Conservation (phyloP, 352 stramenopile species). For the Phytopythium delawarense region DNA sequence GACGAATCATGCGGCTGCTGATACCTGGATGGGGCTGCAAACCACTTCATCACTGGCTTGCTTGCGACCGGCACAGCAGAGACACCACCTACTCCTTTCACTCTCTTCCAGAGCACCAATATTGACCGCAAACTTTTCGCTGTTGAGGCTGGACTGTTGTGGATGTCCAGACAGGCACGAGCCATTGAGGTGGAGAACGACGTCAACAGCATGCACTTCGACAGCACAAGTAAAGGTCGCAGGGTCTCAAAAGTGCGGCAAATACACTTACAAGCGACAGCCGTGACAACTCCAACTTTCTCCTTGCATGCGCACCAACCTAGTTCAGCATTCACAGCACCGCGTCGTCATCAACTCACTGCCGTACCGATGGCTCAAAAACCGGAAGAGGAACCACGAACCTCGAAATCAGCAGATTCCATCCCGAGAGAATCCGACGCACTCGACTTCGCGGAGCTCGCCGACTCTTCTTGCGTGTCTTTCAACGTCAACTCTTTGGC, state of each 20-base stretch:
- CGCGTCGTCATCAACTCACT: not conserved
- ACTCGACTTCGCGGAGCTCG: conserved; percentile 26
- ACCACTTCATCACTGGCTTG: not conserved
- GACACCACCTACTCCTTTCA: conserved; percentile 26
- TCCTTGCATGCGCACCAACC: conserved; percentile 47
- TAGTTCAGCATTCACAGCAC: not conserved
- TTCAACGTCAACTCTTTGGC: not conserved
- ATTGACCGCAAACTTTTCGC: conserved; percentile 73
- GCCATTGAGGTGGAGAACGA: not conserved
- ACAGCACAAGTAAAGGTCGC: not conserved
- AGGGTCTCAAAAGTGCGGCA: not conserved
- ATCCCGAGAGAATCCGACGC: conserved; percentile 73
- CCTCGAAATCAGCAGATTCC: conserved; percentile 77
- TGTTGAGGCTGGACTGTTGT: conserved; percentile 60
- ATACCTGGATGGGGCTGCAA: conserved; percentile 34
- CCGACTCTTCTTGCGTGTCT: not conserved
- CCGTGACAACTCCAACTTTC: conserved; percentile 35
- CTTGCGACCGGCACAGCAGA: not conserved
- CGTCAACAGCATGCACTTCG: not conserved
- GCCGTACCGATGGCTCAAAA: not conserved
- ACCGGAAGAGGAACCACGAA: conserved; percentile 9
- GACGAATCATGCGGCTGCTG: conserved; percentile 22
- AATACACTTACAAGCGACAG: conserved; percentile 42
- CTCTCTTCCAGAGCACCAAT: conserved; percentile 46
- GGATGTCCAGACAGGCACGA: too few relatives aligned